Evolutionary conservation across 257 asterid genomes (phyloP).

Genomic region (Solanum paucissectum): DNA sequence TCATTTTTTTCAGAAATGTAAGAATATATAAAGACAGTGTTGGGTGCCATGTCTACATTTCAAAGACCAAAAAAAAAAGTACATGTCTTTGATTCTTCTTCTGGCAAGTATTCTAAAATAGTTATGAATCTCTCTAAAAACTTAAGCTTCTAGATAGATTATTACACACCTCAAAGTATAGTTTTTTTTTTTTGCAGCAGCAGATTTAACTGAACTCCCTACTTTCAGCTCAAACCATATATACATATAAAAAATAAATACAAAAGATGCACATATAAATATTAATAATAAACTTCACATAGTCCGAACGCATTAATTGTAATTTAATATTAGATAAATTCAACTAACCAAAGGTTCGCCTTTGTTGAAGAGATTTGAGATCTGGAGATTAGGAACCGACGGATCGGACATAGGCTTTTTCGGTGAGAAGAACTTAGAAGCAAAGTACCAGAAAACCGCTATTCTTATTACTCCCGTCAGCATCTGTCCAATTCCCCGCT

Average conservation of each 20-base stretch:
- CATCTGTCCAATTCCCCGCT: slow-evolving; percentile 75
- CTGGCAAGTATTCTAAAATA: background rate
- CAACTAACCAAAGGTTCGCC: slow-evolving; percentile 62
- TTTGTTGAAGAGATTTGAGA: slow-evolving; percentile 85
- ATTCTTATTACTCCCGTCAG: slow-evolving; percentile 72
- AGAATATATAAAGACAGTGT: background rate
- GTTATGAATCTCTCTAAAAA: background rate
- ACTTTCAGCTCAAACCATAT: background rate
- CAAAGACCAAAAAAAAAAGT: background rate
- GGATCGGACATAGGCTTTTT: slow-evolving; percentile 49
- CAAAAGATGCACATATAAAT: background rate
- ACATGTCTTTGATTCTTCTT: background rate
- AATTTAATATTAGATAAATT: background rate
- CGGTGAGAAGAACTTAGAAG: slow-evolving; percentile 81
- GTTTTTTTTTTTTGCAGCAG: too few species aligned
- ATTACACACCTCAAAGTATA: background rate
- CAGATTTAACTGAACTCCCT: background rate
- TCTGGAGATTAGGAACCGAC: slow-evolving; percentile 40
- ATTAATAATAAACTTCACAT: background rate
- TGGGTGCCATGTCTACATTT: background rate
- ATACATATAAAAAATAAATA: background rate
- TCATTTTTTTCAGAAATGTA: background rate
- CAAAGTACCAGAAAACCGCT: slow-evolving; percentile 94
- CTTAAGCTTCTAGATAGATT: background rate
- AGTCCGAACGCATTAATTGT: background rate